phyloP scores from a whole-genome alignment of 495 filamentous ascomycete species.

The Cercophora samala region DNA sequence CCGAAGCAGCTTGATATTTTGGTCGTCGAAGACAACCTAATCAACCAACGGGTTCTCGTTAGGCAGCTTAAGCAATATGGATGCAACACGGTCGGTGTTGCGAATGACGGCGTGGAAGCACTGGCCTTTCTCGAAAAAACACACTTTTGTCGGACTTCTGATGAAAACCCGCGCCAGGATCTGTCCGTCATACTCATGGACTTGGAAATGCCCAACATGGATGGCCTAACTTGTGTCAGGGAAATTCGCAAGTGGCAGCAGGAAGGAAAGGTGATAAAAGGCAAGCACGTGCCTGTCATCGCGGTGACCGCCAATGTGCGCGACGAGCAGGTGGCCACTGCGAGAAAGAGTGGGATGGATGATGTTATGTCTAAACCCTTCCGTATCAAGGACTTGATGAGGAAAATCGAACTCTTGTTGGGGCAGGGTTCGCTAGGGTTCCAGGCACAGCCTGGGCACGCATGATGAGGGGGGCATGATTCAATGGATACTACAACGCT shows the following conservation, averaged over 20 bases:
- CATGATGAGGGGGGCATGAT: background rate
- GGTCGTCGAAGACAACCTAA: constrained; percentile 69
- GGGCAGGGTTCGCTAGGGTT: background rate
- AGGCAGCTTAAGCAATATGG: constrained; percentile 59
- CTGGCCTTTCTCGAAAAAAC: constrained; percentile 45
- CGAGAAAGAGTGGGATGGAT: constrained; percentile 66
- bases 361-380: constrained; percentile 74
- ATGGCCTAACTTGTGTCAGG: constrained; percentile 63
- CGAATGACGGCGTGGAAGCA: constrained; percentile 68
- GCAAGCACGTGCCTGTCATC: constrained; percentile 60
- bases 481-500: background rate
- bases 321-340: constrained; percentile 57
- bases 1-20: constrained; percentile 40
- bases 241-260: constrained; percentile 58
- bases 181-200: constrained; percentile 66
- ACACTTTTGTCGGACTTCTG: constrained; percentile 18
- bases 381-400: constrained; percentile 60
- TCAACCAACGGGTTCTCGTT: constrained; percentile 63
- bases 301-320: constrained; percentile 73
- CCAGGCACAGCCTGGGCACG: background rate
- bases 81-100: constrained; percentile 54
- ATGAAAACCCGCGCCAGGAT: background rate
- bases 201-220: constrained; percentile 78
- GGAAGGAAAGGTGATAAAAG: constrained; percentile 30
- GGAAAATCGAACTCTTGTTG: constrained; percentile 49